Percentiles rank a stretch among this genome's conserved stretches.
Conservation (phyloP, 2,329 filamentous ascomycete genomes). For the Colletotrichum camelliae region DNA sequence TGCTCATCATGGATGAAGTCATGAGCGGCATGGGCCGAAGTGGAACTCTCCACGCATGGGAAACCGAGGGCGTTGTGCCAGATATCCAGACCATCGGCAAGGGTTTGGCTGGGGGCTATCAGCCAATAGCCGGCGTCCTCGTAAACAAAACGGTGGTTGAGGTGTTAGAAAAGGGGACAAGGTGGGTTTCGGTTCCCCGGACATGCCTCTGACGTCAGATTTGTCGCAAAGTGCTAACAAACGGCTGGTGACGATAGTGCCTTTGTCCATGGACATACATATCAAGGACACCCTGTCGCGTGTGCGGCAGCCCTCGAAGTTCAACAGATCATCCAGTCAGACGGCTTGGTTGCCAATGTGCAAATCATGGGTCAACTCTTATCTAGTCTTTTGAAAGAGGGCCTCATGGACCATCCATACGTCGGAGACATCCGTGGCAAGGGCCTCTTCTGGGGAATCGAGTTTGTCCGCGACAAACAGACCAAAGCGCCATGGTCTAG, state of each 20-base stretch:
- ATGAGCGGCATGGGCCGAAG: constrained; percentile 17
- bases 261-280: constrained; percentile 66
- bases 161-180: constrained; percentile 50
- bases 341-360: constrained; percentile 37
- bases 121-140: constrained; percentile 59
- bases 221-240: not conserved
- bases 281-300: constrained; percentile 43
- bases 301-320: constrained; percentile 44
- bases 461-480: constrained; percentile 45
- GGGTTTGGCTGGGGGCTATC: constrained; percentile 61
- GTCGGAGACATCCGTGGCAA: constrained; percentile 46
- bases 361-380: constrained; percentile 34
- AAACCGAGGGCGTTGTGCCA: constrained; percentile 40
- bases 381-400: constrained; percentile 27
- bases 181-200: constrained; percentile 17
- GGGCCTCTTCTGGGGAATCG: constrained; percentile 51
- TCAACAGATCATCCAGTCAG: constrained; percentile 39
- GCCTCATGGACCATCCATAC: constrained; percentile 33
- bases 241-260: constrained; percentile 31
- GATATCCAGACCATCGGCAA: constrained; percentile 67
- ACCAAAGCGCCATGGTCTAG: constrained; percentile 40
- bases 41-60: constrained; percentile 13
- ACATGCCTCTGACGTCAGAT: constrained; percentile 22
- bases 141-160: constrained; percentile 54
- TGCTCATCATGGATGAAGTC: constrained; percentile 68